Base-by-base conservation (phyloP, 768 basidiomycete genomes). In the Chalciporus sphaerocephalus region DNA sequence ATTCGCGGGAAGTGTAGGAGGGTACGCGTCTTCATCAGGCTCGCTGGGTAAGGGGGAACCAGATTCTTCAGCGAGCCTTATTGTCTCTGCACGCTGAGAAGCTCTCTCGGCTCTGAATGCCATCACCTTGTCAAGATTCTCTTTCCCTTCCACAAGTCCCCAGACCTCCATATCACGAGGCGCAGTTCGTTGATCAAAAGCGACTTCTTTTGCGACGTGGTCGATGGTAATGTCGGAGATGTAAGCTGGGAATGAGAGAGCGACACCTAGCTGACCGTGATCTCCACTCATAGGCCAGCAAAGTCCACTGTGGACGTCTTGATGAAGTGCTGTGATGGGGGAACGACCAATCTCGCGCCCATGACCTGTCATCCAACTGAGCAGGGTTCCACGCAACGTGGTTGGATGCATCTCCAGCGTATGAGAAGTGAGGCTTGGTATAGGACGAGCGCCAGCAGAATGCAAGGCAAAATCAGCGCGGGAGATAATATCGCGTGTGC, bases 221-320 rank as follows among this genome's bases (percentile, higher is more conserved):
- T 98, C 95, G 17, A 90, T 76, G 9, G 91, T 92, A 40, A 99
- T 69, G 53, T 82, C 81, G 13, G 72, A 68, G 33, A 85, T 71
- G 35, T 70, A 64, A 7, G 77, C 72, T n/a, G 73, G 72, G 5
- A 77, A 75, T 2, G 83, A 81, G 22, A 99, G 80, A 27, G 74
- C 72, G 23, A 99, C 83, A 5, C 91, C 95, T 9, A 98, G 69
- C 57, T 89, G 88, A 4, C 94, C 95, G 38, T 76, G 63, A 15
- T 73, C 57, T 0, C 94, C 94, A 5, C 69, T 70, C 69, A 98
- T 92, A 1, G 95, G 90, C 93, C 95, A 99, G 67, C 95, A 99
- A 45, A 85, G 77, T 3, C 96, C 95, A 25, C 81, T 81, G 44
- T 85, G 78, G 21, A 74, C 70, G 50, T 96, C 91, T 47, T 89